These are phyloP conservation scores for Pisolithus tinctorius DNA, from an alignment of 768 basidiomycete genomes.

Conservation along the genomic window DNA sequence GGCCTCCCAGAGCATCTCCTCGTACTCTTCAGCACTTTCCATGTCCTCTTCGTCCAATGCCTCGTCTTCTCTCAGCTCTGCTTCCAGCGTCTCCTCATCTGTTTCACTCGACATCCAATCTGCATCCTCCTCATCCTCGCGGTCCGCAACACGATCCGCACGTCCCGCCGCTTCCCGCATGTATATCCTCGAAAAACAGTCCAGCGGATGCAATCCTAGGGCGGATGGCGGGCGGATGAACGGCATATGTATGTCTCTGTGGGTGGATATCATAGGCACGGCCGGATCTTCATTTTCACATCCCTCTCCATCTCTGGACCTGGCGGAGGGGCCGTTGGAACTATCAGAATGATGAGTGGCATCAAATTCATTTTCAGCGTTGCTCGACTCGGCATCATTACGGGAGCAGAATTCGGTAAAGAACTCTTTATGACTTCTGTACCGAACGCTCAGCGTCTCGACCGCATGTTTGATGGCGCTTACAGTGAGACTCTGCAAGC, in stretches of 20 bases:
- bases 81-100: slow-evolving; percentile 31
- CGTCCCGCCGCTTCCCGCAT: slow-evolving; percentile 12
- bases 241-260: slow-evolving; percentile 31
- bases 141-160: slow-evolving; percentile 12
- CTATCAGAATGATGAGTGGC: neutral
- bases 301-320: slow-evolving; percentile 8
- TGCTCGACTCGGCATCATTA: slow-evolving; percentile 5
- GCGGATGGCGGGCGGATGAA: slow-evolving; percentile 26
- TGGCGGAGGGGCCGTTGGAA: slow-evolving; percentile 2
- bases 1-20: slow-evolving; percentile 36
- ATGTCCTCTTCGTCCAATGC: slow-evolving; percentile 33
- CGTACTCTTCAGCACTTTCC: slow-evolving; percentile 26
- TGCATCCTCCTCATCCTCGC: slow-evolving; percentile 14
- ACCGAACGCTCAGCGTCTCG: slow-evolving; percentile 37
- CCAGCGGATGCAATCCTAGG: slow-evolving; percentile 7
- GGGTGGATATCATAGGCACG: slow-evolving; percentile 9
- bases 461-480: slow-evolving; percentile 44
- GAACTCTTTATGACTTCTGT: slow-evolving; percentile 33
- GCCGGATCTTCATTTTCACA: neutral
- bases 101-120: slow-evolving; percentile 25
- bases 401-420: slow-evolving; percentile 30
- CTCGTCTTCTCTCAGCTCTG: slow-evolving; percentile 39
- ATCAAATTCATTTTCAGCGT: slow-evolving; percentile 1
- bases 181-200: slow-evolving; percentile 18
- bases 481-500: slow-evolving; percentile 32